Evolutionary conservation across 495 filamentous ascomycete species (phyloP).

Genomic region (Evernia prunastri): DNA sequence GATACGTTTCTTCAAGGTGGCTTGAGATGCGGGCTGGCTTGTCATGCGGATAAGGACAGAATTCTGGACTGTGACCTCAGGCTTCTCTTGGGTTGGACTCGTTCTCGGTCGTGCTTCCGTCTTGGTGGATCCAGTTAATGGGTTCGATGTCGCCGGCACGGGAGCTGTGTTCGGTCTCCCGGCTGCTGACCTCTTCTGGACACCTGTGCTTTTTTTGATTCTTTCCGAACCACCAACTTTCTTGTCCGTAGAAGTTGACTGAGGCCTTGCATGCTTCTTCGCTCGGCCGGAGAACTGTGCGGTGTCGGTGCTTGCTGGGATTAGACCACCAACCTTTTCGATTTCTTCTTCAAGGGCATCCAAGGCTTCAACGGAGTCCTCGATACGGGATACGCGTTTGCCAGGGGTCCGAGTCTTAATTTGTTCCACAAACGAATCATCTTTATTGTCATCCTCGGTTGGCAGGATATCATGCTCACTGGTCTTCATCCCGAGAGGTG

Average conservation of each 20-base stretch:
- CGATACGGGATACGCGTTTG: constrained; percentile 48
- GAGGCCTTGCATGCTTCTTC: constrained; percentile 12
- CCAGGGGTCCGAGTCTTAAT: constrained; percentile 36
- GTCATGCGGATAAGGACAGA: background rate
- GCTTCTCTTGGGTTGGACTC: background rate
- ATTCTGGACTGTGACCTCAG: background rate
- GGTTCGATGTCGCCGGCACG: constrained; percentile 2
- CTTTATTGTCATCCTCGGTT: constrained; percentile 1
- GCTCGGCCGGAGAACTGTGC: constrained; percentile 9
- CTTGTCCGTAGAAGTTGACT: background rate
- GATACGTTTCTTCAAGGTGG: constrained; percentile 20
- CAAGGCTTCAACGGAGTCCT: constrained; percentile 62
- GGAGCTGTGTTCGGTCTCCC: constrained; percentile 2
- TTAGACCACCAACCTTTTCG: constrained; percentile 44
- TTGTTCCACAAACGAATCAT: constrained; percentile 38
- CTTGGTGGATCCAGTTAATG: background rate
- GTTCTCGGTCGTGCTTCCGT: constrained; percentile 1
- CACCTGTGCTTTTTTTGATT: background rate
- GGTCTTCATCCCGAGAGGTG: constrained; percentile 30
- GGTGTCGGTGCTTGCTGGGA: constrained; percentile 21
- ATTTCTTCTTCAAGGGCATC: constrained; percentile 64
- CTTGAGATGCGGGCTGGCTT: background rate
- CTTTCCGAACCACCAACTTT: background rate
- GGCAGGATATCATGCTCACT: background rate
- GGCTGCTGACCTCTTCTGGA: background rate